Evolutionary conservation across 192 early-diverging fungal genomes (phyloP).

Genomic region (Rhizophagus sp.): DNA sequence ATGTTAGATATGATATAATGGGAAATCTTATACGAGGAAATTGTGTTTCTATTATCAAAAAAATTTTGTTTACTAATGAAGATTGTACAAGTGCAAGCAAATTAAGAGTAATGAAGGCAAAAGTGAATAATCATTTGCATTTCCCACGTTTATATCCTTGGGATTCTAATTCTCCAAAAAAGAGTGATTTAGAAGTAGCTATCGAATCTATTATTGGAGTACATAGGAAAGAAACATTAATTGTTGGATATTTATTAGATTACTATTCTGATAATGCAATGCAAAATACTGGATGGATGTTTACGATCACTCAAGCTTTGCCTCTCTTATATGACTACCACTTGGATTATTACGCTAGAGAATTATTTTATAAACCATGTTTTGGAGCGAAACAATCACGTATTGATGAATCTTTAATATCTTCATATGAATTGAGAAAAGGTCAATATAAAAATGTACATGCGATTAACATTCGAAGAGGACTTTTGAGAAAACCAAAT

Average conservation of each 20-base stretch:
- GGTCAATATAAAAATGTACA: background rate
- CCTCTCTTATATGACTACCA: background rate
- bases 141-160: background rate
- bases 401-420: background rate
- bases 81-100: no score
- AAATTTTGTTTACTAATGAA: background rate
- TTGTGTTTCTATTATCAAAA: background rate
- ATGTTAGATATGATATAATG: constrained; percentile 4
- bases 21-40: background rate
- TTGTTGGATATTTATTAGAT: constrained; percentile 4
- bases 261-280: constrained; percentile 18
- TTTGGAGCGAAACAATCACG: constrained; percentile 8
- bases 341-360: background rate
- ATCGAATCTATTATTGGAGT: background rate
- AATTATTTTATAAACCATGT: constrained; percentile 9
- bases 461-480: background rate
- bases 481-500: background rate
- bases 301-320: background rate
- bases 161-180: background rate
- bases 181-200: constrained; percentile 10
- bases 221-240: background rate
- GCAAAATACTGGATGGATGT: constrained; percentile 14
- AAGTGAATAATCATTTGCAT: background rate
- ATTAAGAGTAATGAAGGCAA: background rate
- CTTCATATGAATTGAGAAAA: background rate